Evolutionary conservation across 352 stramenopile genomes (phyloP), one percentile per base, ranked within the genome.

Genomic region (Globisporangium acanthophoron): DNA sequence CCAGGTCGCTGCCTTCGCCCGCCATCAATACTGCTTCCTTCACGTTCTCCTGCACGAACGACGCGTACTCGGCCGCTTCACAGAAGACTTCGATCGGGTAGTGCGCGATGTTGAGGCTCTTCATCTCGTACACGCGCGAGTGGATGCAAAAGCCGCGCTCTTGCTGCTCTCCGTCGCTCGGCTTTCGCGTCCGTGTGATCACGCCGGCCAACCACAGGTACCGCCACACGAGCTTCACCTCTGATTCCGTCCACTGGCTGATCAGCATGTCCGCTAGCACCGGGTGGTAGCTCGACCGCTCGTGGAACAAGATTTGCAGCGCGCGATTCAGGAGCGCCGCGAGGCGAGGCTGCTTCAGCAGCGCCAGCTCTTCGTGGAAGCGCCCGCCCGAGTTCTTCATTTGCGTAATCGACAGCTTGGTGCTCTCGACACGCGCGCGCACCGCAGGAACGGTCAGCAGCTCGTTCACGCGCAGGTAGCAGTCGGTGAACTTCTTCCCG

Each of bases 181-280:
- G 62, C 24, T 77, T 75, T 6, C 60, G 62, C 12, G 76, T 86
- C 15, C 78, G 73, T 8, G 71, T 88, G 59, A 92, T 90, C 33
- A 92, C 63, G 33, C 82, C 79, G n/a, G 75, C 66, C 20, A 94
- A 52, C 80, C 82, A 94, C 41, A 94, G 61, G 58, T 92, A 94
- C 12, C 85, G 66, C 85, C 85, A 94, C 41, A 94, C 80, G 27
- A 92, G 70, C 55, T 92, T 90, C 31, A 91, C 78, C 52, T 94
- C 85, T 21, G 59, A 67, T 58, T 92, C 84, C 7, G 58, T 79
- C 81, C 83, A 94, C 40, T 65, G 73, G 46, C 66, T 83, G 48
- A 92, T 85, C 6, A 94, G 68, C 67, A 80, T 81, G 59, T 92
- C 80, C 0, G 80, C 85, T 12, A 94, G 62, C 3, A 79, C 63